phyloP scores from a whole-genome alignment of 192 early-diverging fungal genomes.

The Coemansia sp. region DNA sequence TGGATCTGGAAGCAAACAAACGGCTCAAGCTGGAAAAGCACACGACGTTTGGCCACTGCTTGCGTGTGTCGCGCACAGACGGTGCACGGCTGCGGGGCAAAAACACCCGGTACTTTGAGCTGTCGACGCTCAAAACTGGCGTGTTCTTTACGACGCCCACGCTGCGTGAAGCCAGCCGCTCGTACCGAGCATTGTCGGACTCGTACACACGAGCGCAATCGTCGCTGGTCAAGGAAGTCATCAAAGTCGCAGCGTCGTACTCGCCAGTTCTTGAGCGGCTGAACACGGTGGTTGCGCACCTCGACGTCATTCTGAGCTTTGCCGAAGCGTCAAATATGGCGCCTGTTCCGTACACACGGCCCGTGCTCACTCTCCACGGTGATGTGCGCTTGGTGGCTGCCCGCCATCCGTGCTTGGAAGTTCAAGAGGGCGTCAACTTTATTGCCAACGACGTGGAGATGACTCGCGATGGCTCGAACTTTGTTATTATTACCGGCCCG shows the following conservation, averaged over 20 bases:
- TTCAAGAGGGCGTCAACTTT: slow-evolving; percentile 86
- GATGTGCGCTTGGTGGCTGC: slow-evolving; percentile 67
- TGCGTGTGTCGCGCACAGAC: slow-evolving; percentile 76
- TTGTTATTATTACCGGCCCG: slow-evolving; percentile 92
- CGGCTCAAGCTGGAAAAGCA: slow-evolving; percentile 91
- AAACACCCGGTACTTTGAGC: slow-evolving; percentile 71
- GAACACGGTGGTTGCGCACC: slow-evolving; percentile 71
- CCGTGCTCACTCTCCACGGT: slow-evolving; percentile 58
- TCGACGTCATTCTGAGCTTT: slow-evolving; percentile 89
- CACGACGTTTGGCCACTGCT: slow-evolving; percentile 77
- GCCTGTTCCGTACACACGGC: slow-evolving; percentile 81
- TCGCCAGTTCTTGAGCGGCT: slow-evolving; percentile 77
- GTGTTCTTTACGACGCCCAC: slow-evolving; percentile 80
- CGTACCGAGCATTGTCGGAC: slow-evolving; percentile 59
- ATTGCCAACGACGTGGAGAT: slow-evolving; percentile 92
- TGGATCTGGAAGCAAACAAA: slow-evolving; percentile 79
- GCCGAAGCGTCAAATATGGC: slow-evolving; percentile 84
- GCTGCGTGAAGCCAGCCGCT: slow-evolving; percentile 63
- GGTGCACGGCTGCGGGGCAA: slow-evolving; percentile 69
- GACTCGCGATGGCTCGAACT: slow-evolving; percentile 67
- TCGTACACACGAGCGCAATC: slow-evolving; percentile 72
- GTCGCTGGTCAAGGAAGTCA: slow-evolving; percentile 81
- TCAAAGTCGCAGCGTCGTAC: slow-evolving; percentile 83
- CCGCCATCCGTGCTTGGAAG: slow-evolving; percentile 92
- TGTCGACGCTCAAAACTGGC: slow-evolving; percentile 85